These are phyloP conservation scores for Apiospora koreana DNA, from an alignment of 2,329 filamentous ascomycete species.

Conservation along the genomic window DNA sequence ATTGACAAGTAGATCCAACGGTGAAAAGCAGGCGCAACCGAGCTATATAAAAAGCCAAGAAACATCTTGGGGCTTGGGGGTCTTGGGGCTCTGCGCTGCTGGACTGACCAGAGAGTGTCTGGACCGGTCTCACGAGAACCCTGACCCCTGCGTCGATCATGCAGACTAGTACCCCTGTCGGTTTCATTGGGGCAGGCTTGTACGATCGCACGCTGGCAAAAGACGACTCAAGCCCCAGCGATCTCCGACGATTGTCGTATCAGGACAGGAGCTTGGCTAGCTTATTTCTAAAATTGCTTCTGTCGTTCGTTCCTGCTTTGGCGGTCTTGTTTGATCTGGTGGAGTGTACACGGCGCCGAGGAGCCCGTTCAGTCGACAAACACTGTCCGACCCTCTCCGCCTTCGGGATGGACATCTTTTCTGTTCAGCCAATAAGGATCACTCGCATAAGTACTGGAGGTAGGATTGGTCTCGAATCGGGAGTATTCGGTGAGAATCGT, in stretches of 20 bases:
- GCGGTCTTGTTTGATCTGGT: background rate
- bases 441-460: background rate
- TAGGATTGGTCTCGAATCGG: background rate
- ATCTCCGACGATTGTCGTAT: background rate
- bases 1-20: background rate
- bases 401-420: background rate
- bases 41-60: conserved; percentile 3
- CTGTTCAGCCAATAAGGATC: too few species aligned
- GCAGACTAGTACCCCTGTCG: background rate
- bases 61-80: too few species aligned
- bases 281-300: background rate
- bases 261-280: background rate
- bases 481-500: background rate
- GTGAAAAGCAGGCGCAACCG: background rate
- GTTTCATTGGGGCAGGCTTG: background rate
- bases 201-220: background rate
- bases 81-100: background rate
- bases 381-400: background rate
- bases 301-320: background rate
- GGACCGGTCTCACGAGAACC: background rate
- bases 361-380: background rate
- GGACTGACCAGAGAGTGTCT: background rate
- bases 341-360: background rate
- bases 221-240: background rate
- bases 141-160: background rate